Conservation (phyloP, 352 stramenopile species). For the Phytophthora crassamura region DNA sequence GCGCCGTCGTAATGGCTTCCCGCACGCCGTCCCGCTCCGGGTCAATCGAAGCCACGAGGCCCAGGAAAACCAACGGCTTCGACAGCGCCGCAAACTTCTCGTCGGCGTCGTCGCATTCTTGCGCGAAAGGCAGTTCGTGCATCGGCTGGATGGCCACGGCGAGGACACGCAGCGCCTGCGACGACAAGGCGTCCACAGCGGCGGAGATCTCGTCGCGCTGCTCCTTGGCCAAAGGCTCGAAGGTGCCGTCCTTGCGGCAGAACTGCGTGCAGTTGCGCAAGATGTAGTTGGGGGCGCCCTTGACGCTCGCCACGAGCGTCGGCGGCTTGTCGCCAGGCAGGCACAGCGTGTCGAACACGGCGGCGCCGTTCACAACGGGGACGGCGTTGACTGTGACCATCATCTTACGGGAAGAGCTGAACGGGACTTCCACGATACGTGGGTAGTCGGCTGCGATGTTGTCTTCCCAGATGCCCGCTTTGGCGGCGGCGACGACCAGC, state of each 20-base stretch:
- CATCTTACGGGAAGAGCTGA: conserved; percentile 95
- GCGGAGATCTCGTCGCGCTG: conserved; percentile 63
- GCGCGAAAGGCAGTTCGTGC: conserved; percentile 46
- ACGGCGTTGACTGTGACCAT: conserved; percentile 90
- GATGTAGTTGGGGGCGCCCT: conserved; percentile 79
- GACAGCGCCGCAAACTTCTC: conserved; percentile 72
- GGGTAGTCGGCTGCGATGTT: conserved; percentile 61
- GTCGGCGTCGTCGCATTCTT: conserved; percentile 63
- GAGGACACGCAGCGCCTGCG: too few relatives aligned
- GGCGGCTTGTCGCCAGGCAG: conserved; percentile 46
- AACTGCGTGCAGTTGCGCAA: conserved; percentile 69
- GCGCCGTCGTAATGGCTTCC: conserved; percentile 38
- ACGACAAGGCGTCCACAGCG: conserved; percentile 15
- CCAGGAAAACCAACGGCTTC: conserved; percentile 90
- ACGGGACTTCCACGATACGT: conserved; percentile 92
- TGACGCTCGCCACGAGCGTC: conserved; percentile 62
- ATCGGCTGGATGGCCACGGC: too few relatives aligned
- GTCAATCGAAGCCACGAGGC: conserved; percentile 94
- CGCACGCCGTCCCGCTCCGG: conserved; percentile 56
- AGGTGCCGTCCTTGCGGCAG: conserved; percentile 56
- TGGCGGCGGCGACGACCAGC: conserved; percentile 75
- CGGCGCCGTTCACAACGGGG: conserved; percentile 29
- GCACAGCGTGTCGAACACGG: conserved; percentile 49
- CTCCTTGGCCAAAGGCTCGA: conserved; percentile 45
- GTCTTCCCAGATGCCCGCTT: conserved; percentile 71